Percentiles rank a stretch among this genome's conserved stretches.
phyloP scores from a whole-genome alignment of 1,139 yeast genomes.

The Eremothecium gossypii region DNA sequence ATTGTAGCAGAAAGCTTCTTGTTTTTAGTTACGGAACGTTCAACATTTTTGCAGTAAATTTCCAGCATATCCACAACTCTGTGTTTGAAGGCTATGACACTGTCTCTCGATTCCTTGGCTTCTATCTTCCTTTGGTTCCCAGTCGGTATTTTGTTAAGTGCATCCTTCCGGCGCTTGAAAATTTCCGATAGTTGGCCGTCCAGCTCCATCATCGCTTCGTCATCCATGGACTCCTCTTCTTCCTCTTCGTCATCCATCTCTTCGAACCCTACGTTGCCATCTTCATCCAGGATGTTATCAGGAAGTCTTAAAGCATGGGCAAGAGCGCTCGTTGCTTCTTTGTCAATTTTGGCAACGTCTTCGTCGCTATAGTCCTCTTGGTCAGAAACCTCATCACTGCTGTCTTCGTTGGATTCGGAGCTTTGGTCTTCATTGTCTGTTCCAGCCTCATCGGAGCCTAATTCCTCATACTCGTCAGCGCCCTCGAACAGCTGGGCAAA shows the following conservation, averaged over 20 bases:
- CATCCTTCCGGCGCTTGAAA: slow-evolving; percentile 70
- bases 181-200: slow-evolving; percentile 79
- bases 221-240: slow-evolving; percentile 83
- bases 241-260: slow-evolving; percentile 37
- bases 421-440: slow-evolving; percentile 31
- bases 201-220: slow-evolving; percentile 93
- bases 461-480: slow-evolving; percentile 41
- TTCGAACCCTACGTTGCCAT: slow-evolving; percentile 39
- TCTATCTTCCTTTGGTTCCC: slow-evolving; percentile 66
- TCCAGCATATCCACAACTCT: slow-evolving; percentile 72
- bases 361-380: slow-evolving; percentile 31
- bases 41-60: slow-evolving; percentile 38
- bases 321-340: slow-evolving; percentile 58
- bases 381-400: slow-evolving; percentile 30
- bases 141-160: slow-evolving; percentile 41
- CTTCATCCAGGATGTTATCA: slow-evolving; percentile 31
- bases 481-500: slow-evolving; percentile 68
- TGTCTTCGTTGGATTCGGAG: slow-evolving; percentile 17
- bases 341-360: slow-evolving; percentile 48
- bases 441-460: slow-evolving; percentile 29
- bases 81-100: slow-evolving; percentile 69
- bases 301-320: slow-evolving; percentile 75
- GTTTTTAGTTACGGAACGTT: slow-evolving; percentile 9
- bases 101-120: slow-evolving; percentile 66
- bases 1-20: slow-evolving; percentile 1